Conservation (phyloP, 306 rosid genomes). For the Gillenia trifoliata region DNA sequence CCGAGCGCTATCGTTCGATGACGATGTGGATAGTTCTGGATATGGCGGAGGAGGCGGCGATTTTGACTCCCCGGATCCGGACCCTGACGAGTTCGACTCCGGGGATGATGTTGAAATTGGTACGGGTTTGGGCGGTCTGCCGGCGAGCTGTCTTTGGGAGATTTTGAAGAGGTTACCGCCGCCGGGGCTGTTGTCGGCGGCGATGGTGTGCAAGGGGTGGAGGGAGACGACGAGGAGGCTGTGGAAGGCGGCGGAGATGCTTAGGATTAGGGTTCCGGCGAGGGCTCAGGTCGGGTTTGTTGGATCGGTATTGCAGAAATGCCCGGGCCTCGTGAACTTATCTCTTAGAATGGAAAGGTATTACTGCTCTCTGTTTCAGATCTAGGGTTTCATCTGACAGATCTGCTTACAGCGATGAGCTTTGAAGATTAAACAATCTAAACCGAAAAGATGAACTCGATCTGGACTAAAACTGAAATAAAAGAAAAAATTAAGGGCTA, state of each 20-base stretch:
- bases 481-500: not conserved
- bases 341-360: constrained; percentile 88
- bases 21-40: constrained; percentile 40
- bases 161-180: constrained; percentile 78
- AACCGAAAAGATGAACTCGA: not conserved
- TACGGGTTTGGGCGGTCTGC: constrained; percentile 45
- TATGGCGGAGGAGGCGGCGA: constrained; percentile 13
- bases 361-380: constrained; percentile 37
- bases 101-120: constrained; percentile 28
- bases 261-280: constrained; percentile 68
- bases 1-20: constrained; percentile 82
- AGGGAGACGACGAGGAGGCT: constrained; percentile 60
- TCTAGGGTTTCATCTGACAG: constrained; percentile 27
- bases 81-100: constrained; percentile 6
- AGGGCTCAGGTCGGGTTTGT: constrained; percentile 70
- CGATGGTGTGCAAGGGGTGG: constrained; percentile 83
- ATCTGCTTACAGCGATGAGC: constrained; percentile 5
- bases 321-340: constrained; percentile 70
- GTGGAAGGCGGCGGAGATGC: constrained; percentile 84
- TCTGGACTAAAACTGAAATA: not conserved
- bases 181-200: constrained; percentile 63
- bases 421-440: constrained; percentile 5
- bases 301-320: constrained; percentile 78
- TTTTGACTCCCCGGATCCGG: constrained; percentile 18
- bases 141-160: constrained; percentile 65